A percentile compares a stretch with the other conserved stretches of the same genome.
These are phyloP conservation scores for Incumbomyces lentus DNA, from an alignment of 2,329 filamentous ascomycete species.

Conservation along the genomic window DNA sequence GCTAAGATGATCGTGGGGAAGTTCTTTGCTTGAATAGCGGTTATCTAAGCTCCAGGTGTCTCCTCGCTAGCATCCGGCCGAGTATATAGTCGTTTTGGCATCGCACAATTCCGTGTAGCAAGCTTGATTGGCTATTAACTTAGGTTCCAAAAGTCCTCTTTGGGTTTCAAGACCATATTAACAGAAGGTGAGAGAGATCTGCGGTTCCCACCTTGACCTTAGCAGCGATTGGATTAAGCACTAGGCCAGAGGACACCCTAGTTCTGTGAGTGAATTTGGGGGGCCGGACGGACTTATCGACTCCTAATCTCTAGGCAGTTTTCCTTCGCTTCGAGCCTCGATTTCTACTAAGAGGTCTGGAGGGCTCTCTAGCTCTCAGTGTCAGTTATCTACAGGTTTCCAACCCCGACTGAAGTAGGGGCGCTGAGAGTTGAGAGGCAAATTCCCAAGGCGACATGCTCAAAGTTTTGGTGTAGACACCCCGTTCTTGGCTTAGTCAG, in stretches of 20 bases:
- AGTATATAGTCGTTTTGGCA: slow-evolving; percentile 51
- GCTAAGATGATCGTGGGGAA: slow-evolving; percentile 30
- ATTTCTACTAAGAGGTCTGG: slow-evolving; percentile 43
- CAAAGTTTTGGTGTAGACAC: too few species aligned
- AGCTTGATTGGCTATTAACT: slow-evolving; percentile 52
- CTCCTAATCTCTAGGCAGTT: slow-evolving; percentile 41
- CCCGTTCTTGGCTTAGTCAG: too few species aligned
- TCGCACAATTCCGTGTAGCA: slow-evolving; percentile 45
- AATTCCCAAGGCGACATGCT: too few species aligned
- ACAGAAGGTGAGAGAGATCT: slow-evolving; percentile 38
- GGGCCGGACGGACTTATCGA: slow-evolving; percentile 41
- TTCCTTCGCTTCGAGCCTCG: slow-evolving; percentile 37
- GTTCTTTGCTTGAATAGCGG: slow-evolving; percentile 33
- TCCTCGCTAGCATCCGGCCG: slow-evolving; percentile 49
- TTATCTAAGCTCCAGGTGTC: slow-evolving; percentile 43
- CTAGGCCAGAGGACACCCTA: slow-evolving; percentile 37
- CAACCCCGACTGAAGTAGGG: slow-evolving; percentile 31
- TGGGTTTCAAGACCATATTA: slow-evolving; percentile 34
- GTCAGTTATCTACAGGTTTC: slow-evolving; percentile 40
- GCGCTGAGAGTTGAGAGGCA: too few species aligned
- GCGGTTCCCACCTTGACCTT: slow-evolving; percentile 42
- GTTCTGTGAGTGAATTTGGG: slow-evolving; percentile 40
- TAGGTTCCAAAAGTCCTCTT: slow-evolving; percentile 26
- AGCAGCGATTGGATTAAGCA: slow-evolving; percentile 44
- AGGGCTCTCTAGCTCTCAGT: slow-evolving; percentile 33